Percentiles rank a stretch among this genome's conserved stretches.
phyloP scores from a whole-genome alignment of 2,329 filamentous ascomycete genomes.

The Ascomycota sp. region DNA sequence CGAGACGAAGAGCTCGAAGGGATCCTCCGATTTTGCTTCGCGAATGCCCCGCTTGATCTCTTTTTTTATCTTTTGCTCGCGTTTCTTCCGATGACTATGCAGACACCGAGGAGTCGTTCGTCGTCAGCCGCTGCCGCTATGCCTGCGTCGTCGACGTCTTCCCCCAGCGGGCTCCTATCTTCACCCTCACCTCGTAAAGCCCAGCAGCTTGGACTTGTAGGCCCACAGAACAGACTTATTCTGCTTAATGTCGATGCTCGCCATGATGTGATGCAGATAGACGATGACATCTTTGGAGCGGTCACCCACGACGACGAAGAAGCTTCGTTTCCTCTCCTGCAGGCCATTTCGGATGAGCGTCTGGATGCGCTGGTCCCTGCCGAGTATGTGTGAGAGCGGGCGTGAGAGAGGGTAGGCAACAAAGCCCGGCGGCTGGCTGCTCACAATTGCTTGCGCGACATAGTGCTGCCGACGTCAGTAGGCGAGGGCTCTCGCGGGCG shows the following conservation, averaged over 20 bases:
- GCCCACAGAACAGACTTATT: conserved; percentile 90
- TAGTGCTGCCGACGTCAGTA: too few relatives aligned
- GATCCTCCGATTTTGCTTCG: conserved; percentile 80
- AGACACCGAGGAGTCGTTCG: neutral
- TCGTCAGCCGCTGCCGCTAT: neutral
- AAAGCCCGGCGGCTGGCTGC: too few relatives aligned
- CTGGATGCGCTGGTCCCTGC: conserved; percentile 71
- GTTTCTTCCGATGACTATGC: conserved; percentile 77
- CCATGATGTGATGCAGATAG: conserved; percentile 79
- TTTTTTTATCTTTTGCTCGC: conserved; percentile 94
- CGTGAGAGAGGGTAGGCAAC: conserved; percentile 1
- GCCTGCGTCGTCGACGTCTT: too few relatives aligned
- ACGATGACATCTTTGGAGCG: conserved; percentile 92
- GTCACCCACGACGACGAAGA: conserved; percentile 89
- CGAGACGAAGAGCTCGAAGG: conserved; percentile 93
- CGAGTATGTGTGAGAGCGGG: neutral
- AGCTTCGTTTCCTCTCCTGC: conserved; percentile 92
- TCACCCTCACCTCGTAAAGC: conserved; percentile 54
- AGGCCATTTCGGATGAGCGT: conserved; percentile 81
- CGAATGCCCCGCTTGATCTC: conserved; percentile 89
- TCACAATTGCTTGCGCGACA: conserved; percentile 39
- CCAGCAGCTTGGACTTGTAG: conserved; percentile 92
- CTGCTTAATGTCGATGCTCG: conserved; percentile 73
- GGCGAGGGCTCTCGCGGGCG: conserved; percentile 7
- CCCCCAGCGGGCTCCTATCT: too few relatives aligned